Base-by-base conservation (phyloP, 1,284 basidiomycete genomes). In the Ganoderma meredithae region DNA sequence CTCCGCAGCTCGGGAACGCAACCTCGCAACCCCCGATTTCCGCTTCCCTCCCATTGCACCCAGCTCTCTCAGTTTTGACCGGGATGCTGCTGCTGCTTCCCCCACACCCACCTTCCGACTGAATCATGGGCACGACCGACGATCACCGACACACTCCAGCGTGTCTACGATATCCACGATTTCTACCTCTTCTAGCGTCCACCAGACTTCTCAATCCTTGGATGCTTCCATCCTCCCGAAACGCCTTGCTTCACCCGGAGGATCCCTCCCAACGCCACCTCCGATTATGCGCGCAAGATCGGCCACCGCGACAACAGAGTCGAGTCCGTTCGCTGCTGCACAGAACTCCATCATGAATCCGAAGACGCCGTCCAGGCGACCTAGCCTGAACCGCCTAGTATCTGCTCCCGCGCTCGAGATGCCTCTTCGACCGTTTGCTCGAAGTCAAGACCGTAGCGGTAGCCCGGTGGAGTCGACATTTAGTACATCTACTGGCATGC, bases 121-220 rank as follows among this genome's bases (percentile, higher is more conserved):
- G 27, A 64, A 69, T 19, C 66, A 72, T n/a, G 74, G 74, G 13
- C 78, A 77, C 60, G 70, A 69, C 60, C 74, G 76, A 58, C 70
- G 72, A 15, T 80, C 80, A 15, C 78, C 79, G 1, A 83, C 80
- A 3, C 81, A 81, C 69, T 74, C 77, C 3, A 82, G 80, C 65
- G 74, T 79, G 27, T 78, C 81, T 12, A 78, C 75, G 56, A 71
- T 77, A 13, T 75, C 79, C 61, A 71, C 73, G 25, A 69, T 77
- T 66, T 71, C 76, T 2, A 72, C 71, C n/a, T 65, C 71, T 0
- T 79, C 80, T 15, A 76, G 68, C 66, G 74, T 79, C 27, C 87
- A 88, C 74, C 86, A 85, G 71, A 78, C 81, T 5, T 83, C 87
- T 0, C 83, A 83, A 72, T 90, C 89, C 0, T 76, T 90, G 22